Conservation (phyloP, 345 rosid genomes). For the Bruguiera gymnorhiza region DNA sequence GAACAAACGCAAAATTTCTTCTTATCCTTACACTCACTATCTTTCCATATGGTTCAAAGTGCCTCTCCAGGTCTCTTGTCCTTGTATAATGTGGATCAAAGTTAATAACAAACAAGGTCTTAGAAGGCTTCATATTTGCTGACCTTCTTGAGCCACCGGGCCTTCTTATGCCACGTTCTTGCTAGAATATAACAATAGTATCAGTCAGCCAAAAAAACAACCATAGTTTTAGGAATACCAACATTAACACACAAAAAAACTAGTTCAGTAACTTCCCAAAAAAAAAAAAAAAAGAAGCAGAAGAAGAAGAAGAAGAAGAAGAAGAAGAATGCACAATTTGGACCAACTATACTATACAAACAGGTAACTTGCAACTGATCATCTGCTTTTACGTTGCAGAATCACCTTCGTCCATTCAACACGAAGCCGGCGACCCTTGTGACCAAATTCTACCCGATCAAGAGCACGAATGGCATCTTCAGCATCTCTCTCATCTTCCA, state of each 20-base stretch:
- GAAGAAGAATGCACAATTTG: neutral
- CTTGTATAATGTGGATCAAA: conserved; percentile 70
- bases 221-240: neutral
- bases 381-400: neutral
- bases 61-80: conserved; percentile 78
- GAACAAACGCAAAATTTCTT: conserved; percentile 86
- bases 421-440: conserved; percentile 78
- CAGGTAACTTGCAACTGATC: neutral
- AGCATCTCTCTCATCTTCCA: conserved; percentile 93
- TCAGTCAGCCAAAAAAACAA: neutral
- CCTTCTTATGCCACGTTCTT: conserved; percentile 60
- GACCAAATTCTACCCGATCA: conserved; percentile 67
- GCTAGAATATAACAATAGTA: conserved; percentile 31
- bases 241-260: neutral
- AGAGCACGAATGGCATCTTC: conserved; percentile 87
- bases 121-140: conserved; percentile 61
- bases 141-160: conserved; percentile 62
- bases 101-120: conserved; percentile 82
- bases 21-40: conserved; percentile 73
- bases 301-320: neutral
- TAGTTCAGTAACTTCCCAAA: neutral
- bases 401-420: conserved; percentile 91
- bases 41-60: conserved; percentile 82
- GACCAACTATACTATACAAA: neutral
- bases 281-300: neutral